phyloP scores from a whole-genome alignment of 192 early-diverging fungal genomes.

The Backusella tuberculispora region DNA sequence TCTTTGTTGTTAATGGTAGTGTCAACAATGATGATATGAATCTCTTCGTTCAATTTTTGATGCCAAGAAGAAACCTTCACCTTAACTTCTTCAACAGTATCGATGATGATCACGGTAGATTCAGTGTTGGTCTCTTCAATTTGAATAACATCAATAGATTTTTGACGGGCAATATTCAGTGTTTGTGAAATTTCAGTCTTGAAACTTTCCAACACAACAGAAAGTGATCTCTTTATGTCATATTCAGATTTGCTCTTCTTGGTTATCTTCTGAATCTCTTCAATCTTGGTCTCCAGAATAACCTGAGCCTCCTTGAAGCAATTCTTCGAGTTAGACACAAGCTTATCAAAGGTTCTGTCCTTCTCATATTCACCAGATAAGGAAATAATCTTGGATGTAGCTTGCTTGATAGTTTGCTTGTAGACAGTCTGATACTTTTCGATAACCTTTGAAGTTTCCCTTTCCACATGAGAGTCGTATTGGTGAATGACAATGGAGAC shows the following conservation, averaged over 20 bases:
- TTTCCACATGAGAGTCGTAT: constrained; percentile 1
- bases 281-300: background rate
- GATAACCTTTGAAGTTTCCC: background rate
- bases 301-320: background rate
- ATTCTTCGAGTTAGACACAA: background rate
- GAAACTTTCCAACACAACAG: background rate
- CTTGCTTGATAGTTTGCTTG: background rate
- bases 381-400: background rate
- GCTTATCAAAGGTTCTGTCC: background rate
- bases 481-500: background rate
- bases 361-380: background rate
- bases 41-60: background rate
- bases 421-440: background rate
- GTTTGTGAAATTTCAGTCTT: background rate
- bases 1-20: background rate
- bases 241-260: background rate
- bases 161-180: background rate
- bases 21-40: background rate
- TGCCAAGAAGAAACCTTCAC: background rate
- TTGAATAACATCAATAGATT: constrained; percentile 5
- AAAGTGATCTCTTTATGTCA: background rate
- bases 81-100: constrained; percentile 22
- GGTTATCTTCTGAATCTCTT: constrained; percentile 7
- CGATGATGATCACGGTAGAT: constrained; percentile 6
- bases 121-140: background rate